These are phyloP conservation scores for Penicillium occitanis DNA, from an alignment of 2,329 filamentous ascomycete species.

Conservation along the genomic window DNA sequence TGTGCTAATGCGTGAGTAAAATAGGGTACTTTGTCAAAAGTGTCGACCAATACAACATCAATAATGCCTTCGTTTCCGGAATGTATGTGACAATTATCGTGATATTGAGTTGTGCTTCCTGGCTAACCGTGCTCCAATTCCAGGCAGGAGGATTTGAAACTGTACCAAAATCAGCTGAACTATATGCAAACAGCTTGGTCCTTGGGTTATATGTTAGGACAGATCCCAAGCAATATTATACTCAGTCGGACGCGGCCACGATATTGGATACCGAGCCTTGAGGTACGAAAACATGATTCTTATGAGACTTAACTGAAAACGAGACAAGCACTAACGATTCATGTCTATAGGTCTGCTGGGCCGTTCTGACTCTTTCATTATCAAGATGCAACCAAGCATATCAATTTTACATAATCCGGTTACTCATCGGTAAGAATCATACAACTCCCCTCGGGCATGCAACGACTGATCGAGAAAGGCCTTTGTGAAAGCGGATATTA, in stretches of 20 bases:
- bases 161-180: slow-evolving; percentile 58
- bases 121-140: neutral
- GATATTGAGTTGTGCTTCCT: no score
- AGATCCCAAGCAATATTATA: slow-evolving; percentile 55
- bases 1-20: neutral
- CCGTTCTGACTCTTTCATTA: slow-evolving; percentile 49
- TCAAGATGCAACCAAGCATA: slow-evolving; percentile 44
- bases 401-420: slow-evolving; percentile 50
- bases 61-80: slow-evolving; percentile 50
- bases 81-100: slow-evolving; percentile 35
- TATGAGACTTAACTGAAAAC: slow-evolving; percentile 11
- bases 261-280: slow-evolving; percentile 52
- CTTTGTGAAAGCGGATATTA: slow-evolving; percentile 47
- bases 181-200: slow-evolving; percentile 60
- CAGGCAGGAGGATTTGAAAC: slow-evolving; percentile 54
- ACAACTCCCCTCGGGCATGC: no score
- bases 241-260: slow-evolving; percentile 51
- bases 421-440: slow-evolving; percentile 46
- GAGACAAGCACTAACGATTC: neutral
- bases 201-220: slow-evolving; percentile 59
- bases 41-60: slow-evolving; percentile 48
- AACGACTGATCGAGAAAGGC: slow-evolving; percentile 5
- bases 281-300: slow-evolving; percentile 37
- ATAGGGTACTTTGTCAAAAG: slow-evolving; percentile 54
- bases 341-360: slow-evolving; percentile 45